Base-by-base conservation (phyloP, 352 stramenopile species). In the Thalassiosira hispida region DNA sequence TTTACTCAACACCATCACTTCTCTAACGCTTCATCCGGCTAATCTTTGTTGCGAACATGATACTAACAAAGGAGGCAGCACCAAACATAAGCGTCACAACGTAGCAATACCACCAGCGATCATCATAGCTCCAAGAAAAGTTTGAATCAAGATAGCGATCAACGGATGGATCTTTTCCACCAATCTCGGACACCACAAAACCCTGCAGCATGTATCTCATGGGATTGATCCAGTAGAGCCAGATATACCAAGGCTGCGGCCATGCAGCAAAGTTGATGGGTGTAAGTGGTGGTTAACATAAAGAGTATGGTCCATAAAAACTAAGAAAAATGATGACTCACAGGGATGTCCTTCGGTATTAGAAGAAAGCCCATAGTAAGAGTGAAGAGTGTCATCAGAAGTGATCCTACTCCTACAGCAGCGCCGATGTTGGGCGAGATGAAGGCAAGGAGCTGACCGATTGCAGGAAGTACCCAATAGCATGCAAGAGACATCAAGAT, bases 41-140 rank as follows among this genome's bases (percentile, higher is more conserved):
- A 29, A 68, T 68, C 23, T 35, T 46, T 42, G 60, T 56, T 47
- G 60, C 60, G 18, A 52, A 40, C 25, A 68, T 8, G 16, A 56
- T 53, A 16, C 60, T 29, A 12, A 38, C 7, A 22, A 51, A 52
- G 38, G 60, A 18, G 25, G 35, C 60, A 49, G 33, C 16, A 29
- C 60, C 60, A 23, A 68, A 68, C 12, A 68, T 16, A 47, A 68
- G 33, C 23, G 52, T 40, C 4, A 68, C 60, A 5, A 68, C 38
- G 42, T 68, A 68, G 44, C 60, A 68, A 56, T 68, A 68, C 60
- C 60, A 68, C 60, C 60, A 68, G n/a, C 60, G 31, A 8, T 68
- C 18, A 33, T 38, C 27, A 20, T 53, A 68, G 23, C 5, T 29
- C 60, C 60, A 68, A 5, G 60, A 68, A 29, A 68, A 38, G 20